phyloP scores from a whole-genome alignment of 2,329 filamentous ascomycete genomes.

The Monosporascus ibericus region DNA sequence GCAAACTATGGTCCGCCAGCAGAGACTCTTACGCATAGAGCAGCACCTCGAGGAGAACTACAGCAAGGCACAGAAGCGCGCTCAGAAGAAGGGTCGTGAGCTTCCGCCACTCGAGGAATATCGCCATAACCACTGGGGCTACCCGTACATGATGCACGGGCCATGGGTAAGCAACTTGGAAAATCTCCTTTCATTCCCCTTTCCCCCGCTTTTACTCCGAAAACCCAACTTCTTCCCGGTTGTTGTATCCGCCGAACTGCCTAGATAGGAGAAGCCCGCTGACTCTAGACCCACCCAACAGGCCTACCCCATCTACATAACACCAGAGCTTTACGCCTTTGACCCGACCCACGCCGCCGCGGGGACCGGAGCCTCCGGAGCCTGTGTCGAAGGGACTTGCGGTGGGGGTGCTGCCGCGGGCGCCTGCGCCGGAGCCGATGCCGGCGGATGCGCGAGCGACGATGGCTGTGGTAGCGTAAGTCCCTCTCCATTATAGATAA shows the following conservation, averaged over 20 bases:
- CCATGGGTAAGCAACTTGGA: background rate
- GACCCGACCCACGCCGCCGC: constrained; percentile 31
- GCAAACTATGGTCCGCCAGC: constrained; percentile 25
- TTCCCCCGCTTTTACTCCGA: background rate
- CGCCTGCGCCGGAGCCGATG: constrained; percentile 31
- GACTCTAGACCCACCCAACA: background rate
- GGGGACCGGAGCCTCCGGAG: constrained; percentile 31
- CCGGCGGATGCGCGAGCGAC: constrained; percentile 12
- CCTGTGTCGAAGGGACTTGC: constrained; percentile 44
- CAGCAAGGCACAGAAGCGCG: constrained; percentile 43
- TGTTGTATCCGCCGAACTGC: background rate
- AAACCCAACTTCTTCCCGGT: background rate
- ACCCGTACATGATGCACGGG: constrained; percentile 40
- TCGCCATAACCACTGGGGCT: constrained; percentile 47
- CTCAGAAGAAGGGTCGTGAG: constrained; percentile 41
- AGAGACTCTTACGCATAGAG: constrained; percentile 29
- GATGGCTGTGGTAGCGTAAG: constrained; percentile 30
- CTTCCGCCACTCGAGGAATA: constrained; percentile 44
- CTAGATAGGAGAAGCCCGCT: background rate
- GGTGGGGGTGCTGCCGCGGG: constrained; percentile 31
- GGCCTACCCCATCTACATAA: constrained; percentile 28
- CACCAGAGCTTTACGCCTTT: constrained; percentile 39
- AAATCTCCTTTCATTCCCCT: too few species aligned
- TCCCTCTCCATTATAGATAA: background rate
- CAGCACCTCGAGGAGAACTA: constrained; percentile 49